Evolutionary conservation across 345 rosid genomes (phyloP).

Genomic region (Ceriops zippeliana): DNA sequence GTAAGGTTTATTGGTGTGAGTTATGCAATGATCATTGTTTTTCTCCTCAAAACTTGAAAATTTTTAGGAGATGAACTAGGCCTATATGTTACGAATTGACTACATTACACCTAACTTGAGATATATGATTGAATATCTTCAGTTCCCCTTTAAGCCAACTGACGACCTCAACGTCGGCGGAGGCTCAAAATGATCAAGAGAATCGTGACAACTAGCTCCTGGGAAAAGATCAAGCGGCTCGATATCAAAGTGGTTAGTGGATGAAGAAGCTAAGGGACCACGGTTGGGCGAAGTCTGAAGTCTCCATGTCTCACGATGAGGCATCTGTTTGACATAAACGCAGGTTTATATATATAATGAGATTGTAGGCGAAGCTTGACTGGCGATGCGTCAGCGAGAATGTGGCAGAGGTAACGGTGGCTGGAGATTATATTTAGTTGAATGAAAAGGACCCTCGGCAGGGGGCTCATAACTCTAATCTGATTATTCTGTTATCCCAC

Average conservation of each 20-base stretch:
- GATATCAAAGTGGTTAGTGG: conserved; percentile 21
- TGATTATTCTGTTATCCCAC: conserved; percentile 49
- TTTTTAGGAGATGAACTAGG: too few species aligned
- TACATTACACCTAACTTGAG: too few species aligned
- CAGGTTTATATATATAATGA: conserved; percentile 22
- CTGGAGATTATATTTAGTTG: conserved; percentile 73
- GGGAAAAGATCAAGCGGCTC: conserved; percentile 55
- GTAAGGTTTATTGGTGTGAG: too few species aligned
- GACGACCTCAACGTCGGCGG: conserved; percentile 31
- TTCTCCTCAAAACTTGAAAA: too few species aligned
- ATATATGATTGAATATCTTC: too few species aligned
- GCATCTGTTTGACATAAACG: not conserved
- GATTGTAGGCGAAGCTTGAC: conserved; percentile 14
- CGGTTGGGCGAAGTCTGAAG: conserved; percentile 26
- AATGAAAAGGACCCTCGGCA: conserved; percentile 61
- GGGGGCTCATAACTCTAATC: conserved; percentile 51
- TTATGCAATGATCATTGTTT: too few species aligned
- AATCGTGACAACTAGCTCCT: conserved; percentile 9
- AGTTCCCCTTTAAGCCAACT: conserved; percentile 1
- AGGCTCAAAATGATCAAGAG: conserved; percentile 18
- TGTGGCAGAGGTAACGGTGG: conserved; percentile 36
- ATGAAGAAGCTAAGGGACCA: conserved; percentile 28
- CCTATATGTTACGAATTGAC: too few species aligned
- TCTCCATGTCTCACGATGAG: conserved; percentile 26
- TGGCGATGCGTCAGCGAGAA: conserved; percentile 24